A percentile compares a stretch with the other conserved stretches of the same genome.
Evolutionary conservation across 257 asterid species (phyloP).

Genomic region (Osmanthus fragrans): DNA sequence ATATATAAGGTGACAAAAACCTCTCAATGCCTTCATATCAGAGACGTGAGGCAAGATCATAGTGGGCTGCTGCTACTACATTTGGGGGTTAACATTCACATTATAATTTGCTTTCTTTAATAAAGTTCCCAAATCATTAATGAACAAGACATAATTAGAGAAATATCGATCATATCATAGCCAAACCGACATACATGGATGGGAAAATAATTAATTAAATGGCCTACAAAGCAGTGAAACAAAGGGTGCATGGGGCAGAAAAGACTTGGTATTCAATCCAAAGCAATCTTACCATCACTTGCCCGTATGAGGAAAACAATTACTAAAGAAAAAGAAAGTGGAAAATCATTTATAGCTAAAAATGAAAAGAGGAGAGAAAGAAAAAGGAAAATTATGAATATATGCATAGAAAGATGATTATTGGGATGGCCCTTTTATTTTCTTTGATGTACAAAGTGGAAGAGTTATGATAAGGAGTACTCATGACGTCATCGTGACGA

Average conservation of each 20-base stretch:
- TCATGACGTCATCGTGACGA: slow-evolving; percentile 72
- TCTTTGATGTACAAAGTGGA: slow-evolving; percentile 24
- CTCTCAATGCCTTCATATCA: too few species aligned
- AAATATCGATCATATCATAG: background rate
- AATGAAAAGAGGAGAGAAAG: too few species aligned
- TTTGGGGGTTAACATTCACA: too few species aligned
- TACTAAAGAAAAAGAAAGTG: background rate
- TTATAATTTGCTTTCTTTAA: too few species aligned
- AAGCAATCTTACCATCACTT: slow-evolving; percentile 1
- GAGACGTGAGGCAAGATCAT: too few species aligned
- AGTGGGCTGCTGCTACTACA: too few species aligned
- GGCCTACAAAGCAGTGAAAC: background rate
- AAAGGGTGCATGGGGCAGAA: background rate
- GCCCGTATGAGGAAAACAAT: slow-evolving; percentile 2
- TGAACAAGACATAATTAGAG: background rate
- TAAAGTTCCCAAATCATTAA: too few species aligned
- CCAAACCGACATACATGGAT: background rate
- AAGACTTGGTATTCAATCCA: slow-evolving; percentile 4
- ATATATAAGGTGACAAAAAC: too few species aligned
- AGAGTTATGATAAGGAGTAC: slow-evolving; percentile 47
- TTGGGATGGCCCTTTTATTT: slow-evolving; percentile 37
- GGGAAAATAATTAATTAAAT: background rate
- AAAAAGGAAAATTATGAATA: too few species aligned
- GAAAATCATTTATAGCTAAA: background rate
- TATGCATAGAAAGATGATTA: slow-evolving; percentile 3